phyloP scores from a whole-genome alignment of 176 grass and related monocot genomes.

The Coix lacrymajobi region DNA sequence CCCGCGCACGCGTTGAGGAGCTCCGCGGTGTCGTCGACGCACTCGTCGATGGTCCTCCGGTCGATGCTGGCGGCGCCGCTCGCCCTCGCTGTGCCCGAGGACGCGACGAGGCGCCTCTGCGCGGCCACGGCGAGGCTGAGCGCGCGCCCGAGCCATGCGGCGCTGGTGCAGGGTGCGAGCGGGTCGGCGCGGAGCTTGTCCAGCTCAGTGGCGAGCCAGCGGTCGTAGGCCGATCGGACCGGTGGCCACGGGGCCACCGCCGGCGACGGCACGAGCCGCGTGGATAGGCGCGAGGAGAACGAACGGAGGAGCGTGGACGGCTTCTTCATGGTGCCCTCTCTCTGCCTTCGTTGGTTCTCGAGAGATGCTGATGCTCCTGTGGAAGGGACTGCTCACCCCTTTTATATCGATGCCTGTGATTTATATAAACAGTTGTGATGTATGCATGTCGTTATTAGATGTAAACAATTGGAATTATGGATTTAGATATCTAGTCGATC shows the following conservation, averaged over 20 bases:
- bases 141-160: slow-evolving; percentile 55
- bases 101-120: slow-evolving; percentile 25
- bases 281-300: slow-evolving; percentile 47
- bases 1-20: slow-evolving; percentile 71
- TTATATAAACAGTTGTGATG: too few relatives aligned
- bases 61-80: background rate
- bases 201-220: slow-evolving; percentile 74
- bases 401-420: slow-evolving; percentile 6
- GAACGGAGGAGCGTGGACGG: slow-evolving; percentile 62
- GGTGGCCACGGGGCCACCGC: slow-evolving; percentile 71
- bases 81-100: background rate
- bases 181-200: slow-evolving; percentile 52
- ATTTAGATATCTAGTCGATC: too few relatives aligned
- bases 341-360: background rate
- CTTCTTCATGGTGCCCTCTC: slow-evolving; percentile 45
- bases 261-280: slow-evolving; percentile 24
- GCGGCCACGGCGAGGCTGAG: slow-evolving; percentile 38
- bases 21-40: slow-evolving; percentile 53
- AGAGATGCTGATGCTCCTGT: background rate
- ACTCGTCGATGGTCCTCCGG: slow-evolving; percentile 41
- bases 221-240: slow-evolving; percentile 61
- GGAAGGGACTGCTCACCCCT: background rate
- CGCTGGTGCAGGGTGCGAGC: slow-evolving; percentile 31
- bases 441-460: too few relatives aligned
- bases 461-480: too few relatives aligned